Base-by-base conservation (phyloP, 177 flowering plant species). In the Vitis hybrid region DNA sequence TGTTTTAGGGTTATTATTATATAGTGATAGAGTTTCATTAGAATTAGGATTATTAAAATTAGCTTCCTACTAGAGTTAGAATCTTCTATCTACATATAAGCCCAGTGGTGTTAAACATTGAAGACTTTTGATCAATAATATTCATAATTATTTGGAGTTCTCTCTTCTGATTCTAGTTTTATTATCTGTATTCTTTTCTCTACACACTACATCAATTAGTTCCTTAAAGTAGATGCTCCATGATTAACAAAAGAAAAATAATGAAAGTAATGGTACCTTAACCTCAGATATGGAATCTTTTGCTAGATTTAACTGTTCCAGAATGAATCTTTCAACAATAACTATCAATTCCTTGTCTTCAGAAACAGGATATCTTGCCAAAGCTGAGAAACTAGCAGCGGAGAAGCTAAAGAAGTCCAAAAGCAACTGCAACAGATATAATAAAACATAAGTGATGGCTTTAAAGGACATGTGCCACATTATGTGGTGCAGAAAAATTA, bases 361-460 rank as follows among this genome's bases (percentile, higher is more conserved):
- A 22, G 63, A 34, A 49, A 75, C 29, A 67, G 86, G 84, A 69
- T 74, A 68, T 75, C 71, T 86, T 62, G 78, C 68, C 74, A 95
- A 66, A 70, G 81, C 78, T 61, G 82, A 77, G 72, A 81, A 80
- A 75, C 71, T 68, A 57, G 84, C 73, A 70, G 82, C 82, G 20
- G 84, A 83, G 79, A 86, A 85, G 66, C 73, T 76, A 76, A 93
- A 73, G 50, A 82, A 59, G 59, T 85, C 86, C 78, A 84, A 74
- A 66, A 95, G 86, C 75, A 95, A 78, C 99, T 93, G 94, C 84
- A 83, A 70, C 70, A 78, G 50, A 56, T 5, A 26, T 26, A 26
- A 26, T 26, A 26, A 26, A 26, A 26, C 3, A 26, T 26, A 26
- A 26, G 29, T 26, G 29, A 26, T 26, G 29, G 29, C 5, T 26